A percentile compares a stretch with the other conserved stretches of the same genome.
These are phyloP conservation scores for Plasmopara halstedii DNA, from an alignment of 352 stramenopile species.

Conservation along the genomic window DNA sequence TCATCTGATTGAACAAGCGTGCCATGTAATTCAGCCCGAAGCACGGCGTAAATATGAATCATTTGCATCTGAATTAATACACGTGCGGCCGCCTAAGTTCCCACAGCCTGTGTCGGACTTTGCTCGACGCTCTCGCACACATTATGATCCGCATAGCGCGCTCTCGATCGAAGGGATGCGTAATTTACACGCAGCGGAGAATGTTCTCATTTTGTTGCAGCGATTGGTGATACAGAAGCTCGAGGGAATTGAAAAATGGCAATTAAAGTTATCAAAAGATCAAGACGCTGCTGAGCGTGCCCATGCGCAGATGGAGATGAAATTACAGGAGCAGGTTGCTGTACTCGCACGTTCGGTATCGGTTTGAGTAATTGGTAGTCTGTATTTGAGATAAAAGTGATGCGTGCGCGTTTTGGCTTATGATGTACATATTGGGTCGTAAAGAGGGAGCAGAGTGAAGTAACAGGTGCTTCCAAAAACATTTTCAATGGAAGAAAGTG, in stretches of 20 bases:
- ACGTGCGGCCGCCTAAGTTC: slow-evolving; percentile 55
- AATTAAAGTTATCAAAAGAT: slow-evolving; percentile 55
- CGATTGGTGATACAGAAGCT: slow-evolving; percentile 78
- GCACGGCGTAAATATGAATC: slow-evolving; percentile 59
- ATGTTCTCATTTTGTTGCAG: slow-evolving; percentile 75
- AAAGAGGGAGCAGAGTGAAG: slow-evolving; percentile 9
- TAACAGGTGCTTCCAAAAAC: slow-evolving; percentile 9
- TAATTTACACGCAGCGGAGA: slow-evolving; percentile 70
- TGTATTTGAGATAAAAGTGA: slow-evolving; percentile 19
- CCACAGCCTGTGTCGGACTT: slow-evolving; percentile 55
- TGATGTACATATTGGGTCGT: slow-evolving; percentile 21
- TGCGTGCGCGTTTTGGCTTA: slow-evolving; percentile 27
- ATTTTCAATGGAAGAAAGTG: slow-evolving; percentile 34
- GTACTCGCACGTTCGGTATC: slow-evolving; percentile 53
- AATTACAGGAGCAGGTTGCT: slow-evolving; percentile 60
- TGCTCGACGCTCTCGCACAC: slow-evolving; percentile 36
- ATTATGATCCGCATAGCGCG: slow-evolving; percentile 49
- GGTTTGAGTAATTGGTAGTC: slow-evolving; percentile 31
- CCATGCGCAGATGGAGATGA: slow-evolving; percentile 51
- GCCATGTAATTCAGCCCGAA: slow-evolving; percentile 69
- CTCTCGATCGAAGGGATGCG: slow-evolving; percentile 69
- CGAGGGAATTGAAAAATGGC: slow-evolving; percentile 76
- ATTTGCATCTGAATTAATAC: slow-evolving; percentile 44
- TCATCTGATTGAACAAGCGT: slow-evolving; percentile 62
- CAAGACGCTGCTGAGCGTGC: slow-evolving; percentile 42